Evolutionary conservation across 2,329 filamentous ascomycete species (phyloP).

Genomic region (Fusarium mangiferae): DNA sequence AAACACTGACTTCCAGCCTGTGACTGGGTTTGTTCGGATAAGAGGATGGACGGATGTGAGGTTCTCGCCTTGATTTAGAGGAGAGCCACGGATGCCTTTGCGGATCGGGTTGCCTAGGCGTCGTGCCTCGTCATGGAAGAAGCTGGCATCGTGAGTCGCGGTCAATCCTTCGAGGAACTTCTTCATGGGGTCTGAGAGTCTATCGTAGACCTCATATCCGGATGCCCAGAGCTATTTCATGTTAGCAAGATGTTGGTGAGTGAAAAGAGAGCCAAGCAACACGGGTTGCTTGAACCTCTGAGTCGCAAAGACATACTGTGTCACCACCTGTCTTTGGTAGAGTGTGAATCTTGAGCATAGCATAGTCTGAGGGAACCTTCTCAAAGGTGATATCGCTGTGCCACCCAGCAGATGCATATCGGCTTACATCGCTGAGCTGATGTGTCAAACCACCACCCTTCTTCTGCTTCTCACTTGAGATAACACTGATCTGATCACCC

Average conservation of each 20-base stretch:
- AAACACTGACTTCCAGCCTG: conserved; percentile 66
- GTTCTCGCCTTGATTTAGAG: conserved; percentile 65
- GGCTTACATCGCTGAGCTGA: conserved; percentile 60
- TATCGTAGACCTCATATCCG: conserved; percentile 68
- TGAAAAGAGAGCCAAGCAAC: not conserved
- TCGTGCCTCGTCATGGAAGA: conserved; percentile 62
- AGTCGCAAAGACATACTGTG: conserved; percentile 50
- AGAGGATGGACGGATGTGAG: conserved; percentile 64
- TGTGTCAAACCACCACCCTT: conserved; percentile 63
- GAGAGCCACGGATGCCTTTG: conserved; percentile 60
- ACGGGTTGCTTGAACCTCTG: not conserved
- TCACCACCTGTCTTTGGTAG: conserved; percentile 68
- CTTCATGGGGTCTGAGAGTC: conserved; percentile 60
- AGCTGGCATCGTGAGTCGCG: conserved; percentile 58
- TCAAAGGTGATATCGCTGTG: conserved; percentile 70
- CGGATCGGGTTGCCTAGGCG: conserved; percentile 58
- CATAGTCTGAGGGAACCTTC: conserved; percentile 68
- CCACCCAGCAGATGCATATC: conserved; percentile 57
- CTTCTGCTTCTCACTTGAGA: conserved; percentile 65
- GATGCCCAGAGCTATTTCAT: conserved; percentile 66
- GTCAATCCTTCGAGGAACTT: conserved; percentile 60
- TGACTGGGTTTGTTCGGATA: conserved; percentile 69
- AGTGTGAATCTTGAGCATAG: conserved; percentile 66
- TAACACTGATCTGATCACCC: conserved; percentile 66
- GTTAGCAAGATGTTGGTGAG: conserved; percentile 45